These are phyloP conservation scores for Entophlyctis helioformis DNA, from an alignment of 192 early-diverging fungal species.

Conservation along the genomic window DNA sequence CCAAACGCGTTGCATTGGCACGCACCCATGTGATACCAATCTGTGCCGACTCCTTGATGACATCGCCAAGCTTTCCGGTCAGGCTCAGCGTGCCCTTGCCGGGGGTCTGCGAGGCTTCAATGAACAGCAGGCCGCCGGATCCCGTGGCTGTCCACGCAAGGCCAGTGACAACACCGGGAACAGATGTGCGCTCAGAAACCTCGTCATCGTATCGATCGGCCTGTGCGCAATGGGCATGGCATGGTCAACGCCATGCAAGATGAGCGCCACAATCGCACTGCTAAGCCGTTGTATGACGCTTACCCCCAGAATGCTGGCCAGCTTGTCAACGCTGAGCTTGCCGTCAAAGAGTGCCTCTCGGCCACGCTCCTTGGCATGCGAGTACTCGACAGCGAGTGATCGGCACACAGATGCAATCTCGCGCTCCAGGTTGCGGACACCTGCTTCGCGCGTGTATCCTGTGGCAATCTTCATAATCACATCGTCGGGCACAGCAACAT, in stretches of 20 bases:
- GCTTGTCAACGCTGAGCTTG: conserved; percentile 23
- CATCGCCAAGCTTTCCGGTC: conserved; percentile 67
- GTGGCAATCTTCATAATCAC: conserved; percentile 48
- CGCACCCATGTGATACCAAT: conserved; percentile 72
- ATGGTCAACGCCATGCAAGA: conserved; percentile 34
- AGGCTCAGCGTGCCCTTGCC: conserved; percentile 56
- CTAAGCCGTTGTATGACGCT: too few relatives aligned
- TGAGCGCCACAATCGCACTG: too few relatives aligned
- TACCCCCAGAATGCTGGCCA: conserved; percentile 60
- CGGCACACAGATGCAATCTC: conserved; percentile 60
- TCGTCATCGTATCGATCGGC: conserved; percentile 52
- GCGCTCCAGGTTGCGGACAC: conserved; percentile 65
- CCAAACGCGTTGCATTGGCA: conserved; percentile 46
- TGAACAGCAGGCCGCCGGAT: conserved; percentile 61
- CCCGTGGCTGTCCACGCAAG: conserved; percentile 69
- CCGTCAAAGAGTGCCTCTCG: conserved; percentile 24
- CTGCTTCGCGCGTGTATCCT: conserved; percentile 68
- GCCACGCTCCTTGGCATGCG: conserved; percentile 37
- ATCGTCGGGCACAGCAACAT: conserved; percentile 41
- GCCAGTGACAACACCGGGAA: conserved; percentile 72
- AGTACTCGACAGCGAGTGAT: conserved; percentile 54
- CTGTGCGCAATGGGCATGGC: too few relatives aligned
- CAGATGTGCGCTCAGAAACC: conserved; percentile 46
- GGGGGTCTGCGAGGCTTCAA: conserved; percentile 66
- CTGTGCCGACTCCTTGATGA: conserved; percentile 74